Conservation (phyloP, 768 basidiomycete species). For the Leccinellum albellum region DNA sequence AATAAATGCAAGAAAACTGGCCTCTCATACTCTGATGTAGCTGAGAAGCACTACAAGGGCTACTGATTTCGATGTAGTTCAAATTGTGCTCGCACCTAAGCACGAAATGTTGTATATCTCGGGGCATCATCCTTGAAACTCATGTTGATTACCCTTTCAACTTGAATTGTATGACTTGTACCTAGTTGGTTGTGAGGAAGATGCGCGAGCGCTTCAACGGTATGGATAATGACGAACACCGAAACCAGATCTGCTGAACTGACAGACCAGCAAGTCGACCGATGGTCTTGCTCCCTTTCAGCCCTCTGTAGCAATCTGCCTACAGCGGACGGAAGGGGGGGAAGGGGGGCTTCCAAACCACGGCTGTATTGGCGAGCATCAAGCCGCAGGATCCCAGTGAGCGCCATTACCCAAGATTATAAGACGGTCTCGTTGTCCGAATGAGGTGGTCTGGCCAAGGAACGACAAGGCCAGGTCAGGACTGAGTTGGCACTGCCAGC, state of each 20-base stretch:
- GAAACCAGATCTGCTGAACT: background rate
- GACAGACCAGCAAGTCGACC: background rate
- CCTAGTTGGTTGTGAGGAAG: background rate
- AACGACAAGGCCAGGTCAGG: background rate
- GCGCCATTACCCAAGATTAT: background rate
- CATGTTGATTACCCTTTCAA: background rate
- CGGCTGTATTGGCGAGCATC: background rate
- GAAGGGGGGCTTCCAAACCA: background rate
- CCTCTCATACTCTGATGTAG: constrained; percentile 9
- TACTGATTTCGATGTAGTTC: background rate
- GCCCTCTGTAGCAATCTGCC: constrained; percentile 18
- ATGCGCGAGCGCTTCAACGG: background rate
- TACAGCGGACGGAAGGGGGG: constrained; percentile 26
- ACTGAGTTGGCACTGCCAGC: too few relatives aligned
- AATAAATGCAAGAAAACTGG: too few relatives aligned
- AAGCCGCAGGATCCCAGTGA: background rate
- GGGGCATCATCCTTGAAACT: too few relatives aligned
- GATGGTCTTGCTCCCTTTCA: constrained; percentile 17
- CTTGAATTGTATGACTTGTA: background rate
- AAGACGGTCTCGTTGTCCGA: background rate
- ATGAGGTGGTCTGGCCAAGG: constrained; percentile 1
- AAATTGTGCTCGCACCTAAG: background rate
- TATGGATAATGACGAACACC: background rate
- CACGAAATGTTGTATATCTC: constrained; percentile 9
- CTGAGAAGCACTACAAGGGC: background rate